These are phyloP conservation scores for Russula brevipes DNA, from an alignment of 768 basidiomycete species.

Conservation along the genomic window DNA sequence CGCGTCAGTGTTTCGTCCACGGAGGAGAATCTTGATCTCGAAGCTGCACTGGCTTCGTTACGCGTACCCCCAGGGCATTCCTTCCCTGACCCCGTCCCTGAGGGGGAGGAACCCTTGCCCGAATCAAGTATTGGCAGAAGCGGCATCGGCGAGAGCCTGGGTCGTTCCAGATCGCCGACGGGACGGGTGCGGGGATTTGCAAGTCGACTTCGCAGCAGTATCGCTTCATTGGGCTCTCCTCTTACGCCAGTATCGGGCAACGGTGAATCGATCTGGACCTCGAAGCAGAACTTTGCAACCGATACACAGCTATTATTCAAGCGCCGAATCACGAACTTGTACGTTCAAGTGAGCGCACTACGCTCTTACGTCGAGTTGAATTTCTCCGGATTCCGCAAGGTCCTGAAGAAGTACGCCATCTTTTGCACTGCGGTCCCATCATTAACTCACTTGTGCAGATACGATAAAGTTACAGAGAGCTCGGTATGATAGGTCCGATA, in stretches of 20 bases:
- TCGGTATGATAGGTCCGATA: slow-evolving; percentile 37
- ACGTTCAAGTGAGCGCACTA: slow-evolving; percentile 69
- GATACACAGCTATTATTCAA: slow-evolving; percentile 85
- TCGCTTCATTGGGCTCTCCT: slow-evolving; percentile 45
- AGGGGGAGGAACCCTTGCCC: slow-evolving; percentile 16
- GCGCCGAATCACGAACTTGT: slow-evolving; percentile 78
- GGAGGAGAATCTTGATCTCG: slow-evolving; percentile 27
- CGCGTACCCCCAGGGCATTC: slow-evolving; percentile 10
- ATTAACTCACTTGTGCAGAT: slow-evolving; percentile 44
- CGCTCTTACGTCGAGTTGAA: slow-evolving; percentile 89
- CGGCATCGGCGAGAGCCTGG: slow-evolving; percentile 5
- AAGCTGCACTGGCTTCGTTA: slow-evolving; percentile 28
- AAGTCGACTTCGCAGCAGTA: slow-evolving; percentile 47
- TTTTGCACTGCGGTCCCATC: slow-evolving; percentile 1
- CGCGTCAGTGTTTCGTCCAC: slow-evolving; percentile 26
- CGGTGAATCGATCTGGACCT: slow-evolving; percentile 65
- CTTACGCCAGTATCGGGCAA: slow-evolving; percentile 33
- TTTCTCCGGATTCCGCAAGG: slow-evolving; percentile 90
- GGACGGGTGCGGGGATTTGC: slow-evolving; percentile 17
- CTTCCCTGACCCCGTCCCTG: slow-evolving; percentile 21
- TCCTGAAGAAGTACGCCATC: slow-evolving; percentile 80
- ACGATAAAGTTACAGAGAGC: slow-evolving; percentile 88
- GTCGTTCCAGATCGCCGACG: slow-evolving; percentile 23
- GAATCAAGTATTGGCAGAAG: background rate
- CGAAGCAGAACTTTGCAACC: slow-evolving; percentile 72